Evolutionary conservation across 108 stramenopile species (phyloP), one percentile per base, ranked within the genome.

Genomic region (Nitzschia sp.): DNA sequence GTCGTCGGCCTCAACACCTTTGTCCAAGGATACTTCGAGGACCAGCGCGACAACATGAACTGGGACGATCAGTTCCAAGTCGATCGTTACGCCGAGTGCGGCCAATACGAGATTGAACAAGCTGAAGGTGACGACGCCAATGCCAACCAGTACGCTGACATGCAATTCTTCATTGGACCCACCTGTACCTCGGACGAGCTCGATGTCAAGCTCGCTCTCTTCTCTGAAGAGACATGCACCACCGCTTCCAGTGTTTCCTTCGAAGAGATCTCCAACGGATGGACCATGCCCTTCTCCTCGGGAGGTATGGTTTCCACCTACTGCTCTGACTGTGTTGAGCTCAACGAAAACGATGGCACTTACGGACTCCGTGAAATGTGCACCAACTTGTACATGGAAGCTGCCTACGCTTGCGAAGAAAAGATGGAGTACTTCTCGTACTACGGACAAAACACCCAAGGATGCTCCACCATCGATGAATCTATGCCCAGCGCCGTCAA

Each of bases 1-100:
- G 78, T 64, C n/a, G 72, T 79, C 28, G 58, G 53, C 38, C 23
- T 79, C 15, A 38, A 47, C 0, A 71, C 78, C 30, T 79, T 53
- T 61, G 72, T 79, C 47, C 16, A 65, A 33, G 66, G 67, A 38
- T 72, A 59, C 59, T 26, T 79, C 44, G 28, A 65, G 21, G 79
- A 80, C 29, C 76, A 77, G 46, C 45, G 35, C 31, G 80, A 71
- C 66, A 74, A 80, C 34, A 71, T 77, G 69, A 52, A 77, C 30
- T 66, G 66, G 56, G 75, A 69, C n/a, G 74, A 76, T 33, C 17
- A 76, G 15, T 72, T 76, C 62, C 66, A 75, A 17, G 54, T 53
- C 22, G 66, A 62, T 22, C 45, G 69, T 1, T 69, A 67, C 29
- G 71, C 69, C n/a, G 34, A 76, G 36, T 81, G 80, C 45, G 29